phyloP scores from a whole-genome alignment of 805 yeast species.

The Myxozyma udenii region DNA sequence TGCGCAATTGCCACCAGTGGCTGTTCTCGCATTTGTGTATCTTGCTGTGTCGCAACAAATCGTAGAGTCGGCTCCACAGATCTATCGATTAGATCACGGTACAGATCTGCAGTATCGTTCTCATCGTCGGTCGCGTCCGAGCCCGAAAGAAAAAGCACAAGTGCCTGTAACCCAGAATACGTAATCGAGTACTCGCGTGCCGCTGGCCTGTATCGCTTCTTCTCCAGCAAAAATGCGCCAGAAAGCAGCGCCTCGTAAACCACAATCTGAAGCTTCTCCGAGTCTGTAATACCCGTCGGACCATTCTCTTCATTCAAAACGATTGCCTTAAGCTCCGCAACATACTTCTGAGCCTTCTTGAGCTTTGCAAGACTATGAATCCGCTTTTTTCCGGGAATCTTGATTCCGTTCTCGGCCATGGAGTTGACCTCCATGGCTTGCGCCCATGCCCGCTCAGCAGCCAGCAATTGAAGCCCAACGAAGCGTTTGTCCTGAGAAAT shows the following conservation, averaged over 20 bases:
- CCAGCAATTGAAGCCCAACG: constrained; percentile 59
- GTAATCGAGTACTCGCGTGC: constrained; percentile 56
- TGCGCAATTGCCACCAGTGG: constrained; percentile 54
- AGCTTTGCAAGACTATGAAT: constrained; percentile 61
- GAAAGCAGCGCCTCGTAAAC: constrained; percentile 46
- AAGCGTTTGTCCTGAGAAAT: constrained; percentile 51
- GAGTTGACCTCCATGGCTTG: constrained; percentile 63
- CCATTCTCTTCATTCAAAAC: constrained; percentile 5
- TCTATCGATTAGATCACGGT: constrained; percentile 55
- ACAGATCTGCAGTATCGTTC: constrained; percentile 38
- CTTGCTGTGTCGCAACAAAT: constrained; percentile 36
- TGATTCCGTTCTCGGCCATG: constrained; percentile 15
- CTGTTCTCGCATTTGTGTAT: constrained; percentile 35
- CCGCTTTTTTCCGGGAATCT: constrained; percentile 39
- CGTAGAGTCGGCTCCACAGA: constrained; percentile 65
- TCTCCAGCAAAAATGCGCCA: constrained; percentile 52
- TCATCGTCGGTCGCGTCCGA: constrained; percentile 17
- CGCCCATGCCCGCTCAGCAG: constrained; percentile 75
- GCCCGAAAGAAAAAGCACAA: constrained; percentile 40
- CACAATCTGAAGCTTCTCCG: constrained; percentile 30
- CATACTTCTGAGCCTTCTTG: constrained; percentile 53
- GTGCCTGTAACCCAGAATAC: constrained; percentile 56
- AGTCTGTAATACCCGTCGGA: constrained; percentile 24
- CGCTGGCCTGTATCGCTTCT: constrained; percentile 56
- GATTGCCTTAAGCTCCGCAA: constrained; percentile 1